A percentile compares a stretch with the other conserved stretches of the same genome.
phyloP scores from a whole-genome alignment of 1,139 yeast species.

The Geotrichum phurueaensis region DNA sequence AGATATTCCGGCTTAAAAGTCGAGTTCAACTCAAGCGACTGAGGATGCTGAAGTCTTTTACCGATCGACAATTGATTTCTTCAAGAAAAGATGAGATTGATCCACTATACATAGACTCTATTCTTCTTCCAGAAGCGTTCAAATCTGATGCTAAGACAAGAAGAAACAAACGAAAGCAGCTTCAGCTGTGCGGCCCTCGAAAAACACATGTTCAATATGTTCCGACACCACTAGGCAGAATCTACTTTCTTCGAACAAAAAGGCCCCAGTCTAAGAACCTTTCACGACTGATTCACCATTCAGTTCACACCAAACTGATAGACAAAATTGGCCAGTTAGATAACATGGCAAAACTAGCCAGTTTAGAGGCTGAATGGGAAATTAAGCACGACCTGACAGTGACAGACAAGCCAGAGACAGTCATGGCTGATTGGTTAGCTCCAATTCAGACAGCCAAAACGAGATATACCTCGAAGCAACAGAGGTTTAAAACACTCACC shows the following conservation, averaged over 20 bases:
- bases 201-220: slow-evolving; percentile 9
- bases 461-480: background rate
- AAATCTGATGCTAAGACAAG: background rate
- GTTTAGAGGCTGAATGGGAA: slow-evolving; percentile 15
- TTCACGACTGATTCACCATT: slow-evolving; percentile 6
- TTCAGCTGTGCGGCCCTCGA: slow-evolving; percentile 3
- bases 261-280: background rate
- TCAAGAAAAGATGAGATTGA: slow-evolving; percentile 5
- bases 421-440: slow-evolving; percentile 5
- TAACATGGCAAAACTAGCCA: slow-evolving; percentile 6
- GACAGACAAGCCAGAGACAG: background rate
- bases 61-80: background rate
- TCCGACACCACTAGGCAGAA: slow-evolving; percentile 14
- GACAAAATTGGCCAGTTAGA: slow-evolving; percentile 5
- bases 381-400: background rate
- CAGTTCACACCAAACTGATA: slow-evolving; percentile 6
- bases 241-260: slow-evolving; percentile 13
- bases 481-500: slow-evolving; percentile 1
- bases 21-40: slow-evolving; percentile 2
- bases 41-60: slow-evolving; percentile 7
- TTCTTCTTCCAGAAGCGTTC: slow-evolving; percentile 15
- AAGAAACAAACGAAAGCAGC: background rate
- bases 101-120: slow-evolving; percentile 10
- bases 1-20: background rate
- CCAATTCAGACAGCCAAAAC: slow-evolving; percentile 3